Base-by-base conservation (phyloP, 345 rosid species). In the Lepidium africanum region DNA sequence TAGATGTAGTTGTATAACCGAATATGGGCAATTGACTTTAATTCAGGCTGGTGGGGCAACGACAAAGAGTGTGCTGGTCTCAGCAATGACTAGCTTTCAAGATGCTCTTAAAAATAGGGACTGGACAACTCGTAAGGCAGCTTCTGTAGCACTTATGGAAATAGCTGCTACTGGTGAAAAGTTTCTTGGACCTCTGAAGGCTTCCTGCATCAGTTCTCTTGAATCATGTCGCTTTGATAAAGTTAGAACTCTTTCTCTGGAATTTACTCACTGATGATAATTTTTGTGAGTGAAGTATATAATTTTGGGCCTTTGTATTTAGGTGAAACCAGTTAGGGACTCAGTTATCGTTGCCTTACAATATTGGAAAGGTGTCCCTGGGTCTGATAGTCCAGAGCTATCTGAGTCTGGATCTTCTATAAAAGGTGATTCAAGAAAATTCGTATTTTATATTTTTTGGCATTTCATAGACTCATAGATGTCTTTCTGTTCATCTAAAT, bases 301-400 rank as follows among this genome's bases (percentile, higher is more conserved):
- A 43, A 66, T 23, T 10, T 59, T 27, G 65, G 53, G 42, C 41
- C 37, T 71, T 61, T 76, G 61, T 73, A 33, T 75, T 46, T 39
- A 90, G 98, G 98, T 93, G 68, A 93, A 90, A 77, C 98, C 98
- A 64, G 97, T 93, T 48, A 85, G 98, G 79, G 98, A 93, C 74
- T 71, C 87, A 1, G 87, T 86, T 32, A 32, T 83, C 43, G 86
- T 81, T 66, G 92, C 97, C 39, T 73, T 93, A n/a, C 91, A 84
- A 70, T 80, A 72, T 76, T 93, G 98, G 98, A 90, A 76, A 84
- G 79, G 65, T 69, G 77, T 87, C 81, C 85, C 81, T 1, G 87
- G 92, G 38, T 69, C 77, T 65, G 86, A 79, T 81, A 77, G 82
- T 76, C 83, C 82, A 71, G 89, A 87, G 69, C 84, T 78, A 62